Evolutionary conservation across 306 rosid genomes (phyloP).

Genomic region (Sesbania bispinosa): DNA sequence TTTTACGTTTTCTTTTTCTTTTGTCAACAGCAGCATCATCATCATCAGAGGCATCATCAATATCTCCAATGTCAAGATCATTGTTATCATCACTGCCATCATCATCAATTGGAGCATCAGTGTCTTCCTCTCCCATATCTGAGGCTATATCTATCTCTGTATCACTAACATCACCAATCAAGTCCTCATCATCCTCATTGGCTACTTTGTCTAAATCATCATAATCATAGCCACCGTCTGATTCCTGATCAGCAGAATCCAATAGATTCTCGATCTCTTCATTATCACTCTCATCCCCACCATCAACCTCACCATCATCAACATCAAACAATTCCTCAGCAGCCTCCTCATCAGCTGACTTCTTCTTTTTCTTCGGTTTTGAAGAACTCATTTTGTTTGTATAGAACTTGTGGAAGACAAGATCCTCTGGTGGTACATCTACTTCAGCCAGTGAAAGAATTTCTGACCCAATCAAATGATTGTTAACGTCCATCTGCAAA

Average conservation of each 20-base stretch:
- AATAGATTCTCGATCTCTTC: constrained; percentile 83
- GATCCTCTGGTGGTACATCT: constrained; percentile 94
- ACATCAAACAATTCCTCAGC: constrained; percentile 57
- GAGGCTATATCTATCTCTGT: constrained; percentile 54
- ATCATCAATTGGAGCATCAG: constrained; percentile 27
- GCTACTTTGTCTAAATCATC: constrained; percentile 80
- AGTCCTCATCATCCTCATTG: constrained; percentile 74
- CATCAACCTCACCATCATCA: constrained; percentile 52
- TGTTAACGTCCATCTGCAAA: constrained; percentile 67
- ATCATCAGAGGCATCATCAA: constrained; percentile 42
- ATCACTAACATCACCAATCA: constrained; percentile 66
- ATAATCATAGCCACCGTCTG: constrained; percentile 66
- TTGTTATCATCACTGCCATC: no score
- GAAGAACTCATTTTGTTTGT: constrained; percentile 62
- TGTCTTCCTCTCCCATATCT: constrained; percentile 51
- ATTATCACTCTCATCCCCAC: constrained; percentile 76
- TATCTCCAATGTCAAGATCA: constrained; percentile 43
- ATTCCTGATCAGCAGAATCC: constrained; percentile 57
- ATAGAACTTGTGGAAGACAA: constrained; percentile 92
- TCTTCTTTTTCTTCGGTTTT: constrained; percentile 79
- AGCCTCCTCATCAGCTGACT: constrained; percentile 60
- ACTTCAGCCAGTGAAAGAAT: constrained; percentile 77
- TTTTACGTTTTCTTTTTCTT: constrained; percentile 49
- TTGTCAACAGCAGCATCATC: constrained; percentile 34
- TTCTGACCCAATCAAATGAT: constrained; percentile 69